Conservation (phyloP, 2,329 filamentous ascomycete genomes). For the Pyricularia sp. region DNA sequence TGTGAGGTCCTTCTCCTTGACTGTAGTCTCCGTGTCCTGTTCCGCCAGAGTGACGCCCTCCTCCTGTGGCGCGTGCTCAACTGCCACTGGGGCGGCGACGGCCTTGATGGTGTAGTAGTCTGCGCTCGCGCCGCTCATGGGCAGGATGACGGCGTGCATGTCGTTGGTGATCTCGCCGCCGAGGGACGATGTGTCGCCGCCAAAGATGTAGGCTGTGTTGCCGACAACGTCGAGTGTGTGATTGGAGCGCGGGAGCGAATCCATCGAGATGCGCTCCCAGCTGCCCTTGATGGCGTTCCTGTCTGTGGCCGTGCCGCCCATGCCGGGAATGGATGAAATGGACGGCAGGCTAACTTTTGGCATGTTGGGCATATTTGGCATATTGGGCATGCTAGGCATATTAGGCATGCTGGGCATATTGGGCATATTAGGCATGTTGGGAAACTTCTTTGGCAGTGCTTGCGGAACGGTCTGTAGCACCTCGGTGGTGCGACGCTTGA, state of each 20-base stretch:
- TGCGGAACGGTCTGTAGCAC: slow-evolving; percentile 36
- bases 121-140: slow-evolving; percentile 40
- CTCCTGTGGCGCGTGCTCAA: slow-evolving; percentile 9
- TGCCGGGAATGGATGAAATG: slow-evolving; percentile 2
- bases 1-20: slow-evolving; percentile 23
- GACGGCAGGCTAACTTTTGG: background rate
- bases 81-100: slow-evolving; percentile 19
- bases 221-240: slow-evolving; percentile 53
- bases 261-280: slow-evolving; percentile 45
- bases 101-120: slow-evolving; percentile 48
- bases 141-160: slow-evolving; percentile 52
- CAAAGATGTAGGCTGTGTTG: slow-evolving; percentile 52
- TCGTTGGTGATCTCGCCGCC: slow-evolving; percentile 56
- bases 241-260: slow-evolving; percentile 55
- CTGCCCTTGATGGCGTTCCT: slow-evolving; percentile 35
- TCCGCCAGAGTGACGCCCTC: slow-evolving; percentile 9
- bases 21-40: slow-evolving; percentile 6
- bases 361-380: background rate
- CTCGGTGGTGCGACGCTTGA: slow-evolving; percentile 43
- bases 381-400: background rate
- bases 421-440: slow-evolving; percentile 5
- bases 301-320: slow-evolving; percentile 8
- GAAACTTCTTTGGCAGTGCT: slow-evolving; percentile 20
- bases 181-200: slow-evolving; percentile 46
- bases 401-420: slow-evolving; percentile 14